Percentiles rank a stretch among this genome's conserved stretches.
phyloP scores from a whole-genome alignment of 768 basidiomycete species.

The Tulasnella sp. region DNA sequence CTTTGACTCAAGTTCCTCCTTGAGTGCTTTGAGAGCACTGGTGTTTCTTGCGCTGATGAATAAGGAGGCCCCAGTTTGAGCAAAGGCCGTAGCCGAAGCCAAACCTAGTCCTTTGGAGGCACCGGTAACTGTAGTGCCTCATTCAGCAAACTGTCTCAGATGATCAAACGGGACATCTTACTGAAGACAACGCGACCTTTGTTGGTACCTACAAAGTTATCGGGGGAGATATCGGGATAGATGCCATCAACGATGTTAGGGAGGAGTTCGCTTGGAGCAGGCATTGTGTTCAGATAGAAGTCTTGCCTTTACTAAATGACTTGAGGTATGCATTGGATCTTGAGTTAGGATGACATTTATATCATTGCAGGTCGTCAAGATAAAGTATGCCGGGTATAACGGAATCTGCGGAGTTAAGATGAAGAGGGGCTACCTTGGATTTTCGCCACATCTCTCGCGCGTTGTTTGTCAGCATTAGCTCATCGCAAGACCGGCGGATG shows the following conservation, averaged over 20 bases:
- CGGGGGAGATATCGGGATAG: constrained; percentile 24
- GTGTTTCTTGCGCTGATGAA: constrained; percentile 21
- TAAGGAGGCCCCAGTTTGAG: constrained; percentile 24
- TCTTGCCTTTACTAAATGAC: too few species aligned
- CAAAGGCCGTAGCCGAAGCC: constrained; percentile 22
- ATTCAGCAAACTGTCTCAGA: too few species aligned
- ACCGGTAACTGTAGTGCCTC: constrained; percentile 18
- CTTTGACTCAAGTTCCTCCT: constrained; percentile 19
- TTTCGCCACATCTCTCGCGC: too few species aligned
- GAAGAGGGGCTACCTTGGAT: too few species aligned
- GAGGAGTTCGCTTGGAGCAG: not conserved
- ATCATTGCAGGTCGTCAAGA: too few species aligned
- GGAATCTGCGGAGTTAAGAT: too few species aligned
- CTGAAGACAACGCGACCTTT: constrained; percentile 23
- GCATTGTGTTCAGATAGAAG: too few species aligned
- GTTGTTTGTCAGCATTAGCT: too few species aligned
- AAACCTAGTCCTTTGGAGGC: constrained; percentile 24
- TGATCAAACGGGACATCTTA: not conserved
- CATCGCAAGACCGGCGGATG: too few species aligned
- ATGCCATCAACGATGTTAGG: constrained; percentile 18
- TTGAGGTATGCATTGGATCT: too few species aligned
- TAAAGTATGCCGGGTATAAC: too few species aligned
- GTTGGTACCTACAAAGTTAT: constrained; percentile 17
- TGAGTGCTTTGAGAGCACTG: constrained; percentile 19
- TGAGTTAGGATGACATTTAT: too few species aligned